Conservation (phyloP, 352 stramenopile species). For the Pythium folliculosum region DNA sequence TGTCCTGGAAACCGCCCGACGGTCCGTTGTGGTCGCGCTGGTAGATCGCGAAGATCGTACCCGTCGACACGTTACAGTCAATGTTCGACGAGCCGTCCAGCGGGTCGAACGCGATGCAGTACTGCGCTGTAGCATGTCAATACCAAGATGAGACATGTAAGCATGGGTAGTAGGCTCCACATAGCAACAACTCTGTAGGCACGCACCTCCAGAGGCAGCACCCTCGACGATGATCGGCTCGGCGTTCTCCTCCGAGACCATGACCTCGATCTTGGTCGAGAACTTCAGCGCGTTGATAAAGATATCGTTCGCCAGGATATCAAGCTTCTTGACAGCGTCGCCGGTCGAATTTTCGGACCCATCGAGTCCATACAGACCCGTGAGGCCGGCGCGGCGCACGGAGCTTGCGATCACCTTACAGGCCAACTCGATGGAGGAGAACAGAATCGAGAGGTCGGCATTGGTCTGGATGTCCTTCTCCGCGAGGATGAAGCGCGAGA, state of each 20-base stretch:
- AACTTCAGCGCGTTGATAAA: constrained; percentile 97
- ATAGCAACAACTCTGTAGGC: not conserved
- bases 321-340: constrained; percentile 99
- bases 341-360: constrained; percentile 97
- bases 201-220: constrained; percentile 41
- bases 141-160: not conserved
- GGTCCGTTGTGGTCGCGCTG: constrained; percentile 64
- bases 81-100: constrained; percentile 99
- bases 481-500: constrained; percentile 93
- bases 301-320: constrained; percentile 98
- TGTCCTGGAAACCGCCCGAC: constrained; percentile 84
- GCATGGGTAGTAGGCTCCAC: too few relatives aligned
- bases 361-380: constrained; percentile 94
- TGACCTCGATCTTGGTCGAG: constrained; percentile 96
- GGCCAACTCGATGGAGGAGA: constrained; percentile 95
- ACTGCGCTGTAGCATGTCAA: constrained; percentile 73
- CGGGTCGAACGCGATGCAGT: constrained; percentile 98
- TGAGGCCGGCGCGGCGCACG: constrained; percentile 93
- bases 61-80: constrained; percentile 99
- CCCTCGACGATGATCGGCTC: constrained; percentile 95
- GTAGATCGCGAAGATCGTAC: constrained; percentile 99
- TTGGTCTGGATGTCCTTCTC: constrained; percentile 94
- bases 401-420: constrained; percentile 98
- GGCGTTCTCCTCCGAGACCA: constrained; percentile 98
- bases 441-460: constrained; percentile 93